Conservation (phyloP, 225 moss, liverwort and hornwort genomes). For the Pseudisothecium myosuroides region DNA sequence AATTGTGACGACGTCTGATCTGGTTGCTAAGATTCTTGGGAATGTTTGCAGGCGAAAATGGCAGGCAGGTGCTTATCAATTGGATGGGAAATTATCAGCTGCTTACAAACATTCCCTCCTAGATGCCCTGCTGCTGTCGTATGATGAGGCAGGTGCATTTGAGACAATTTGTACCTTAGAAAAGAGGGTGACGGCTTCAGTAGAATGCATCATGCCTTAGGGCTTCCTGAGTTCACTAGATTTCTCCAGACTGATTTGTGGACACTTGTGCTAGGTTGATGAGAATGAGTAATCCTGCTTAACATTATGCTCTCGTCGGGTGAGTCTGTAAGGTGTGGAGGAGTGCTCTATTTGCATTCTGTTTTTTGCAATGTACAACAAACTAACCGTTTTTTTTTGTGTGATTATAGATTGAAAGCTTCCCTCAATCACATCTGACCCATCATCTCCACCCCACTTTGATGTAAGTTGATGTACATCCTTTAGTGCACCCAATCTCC, state of each 20-base stretch:
- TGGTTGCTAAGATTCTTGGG: not conserved
- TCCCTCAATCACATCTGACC: constrained; percentile 32
- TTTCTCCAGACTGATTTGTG: not conserved
- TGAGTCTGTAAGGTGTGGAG: not conserved
- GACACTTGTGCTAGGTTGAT: not conserved
- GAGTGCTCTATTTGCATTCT: not conserved
- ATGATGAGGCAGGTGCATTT: constrained; percentile 35
- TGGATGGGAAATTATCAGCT: constrained; percentile 33
- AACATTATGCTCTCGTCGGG: not conserved
- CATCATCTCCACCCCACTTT: constrained; percentile 14
- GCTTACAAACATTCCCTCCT: constrained; percentile 50
- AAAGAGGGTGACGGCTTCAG: not conserved
- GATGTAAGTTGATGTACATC: constrained; percentile 18
- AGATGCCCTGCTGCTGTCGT: constrained; percentile 50
- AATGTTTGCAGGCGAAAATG: constrained; percentile 19
- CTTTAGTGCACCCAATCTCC: not conserved
- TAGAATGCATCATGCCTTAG: not conserved
- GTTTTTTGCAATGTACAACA: not conserved
- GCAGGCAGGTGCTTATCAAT: constrained; percentile 37
- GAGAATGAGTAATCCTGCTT: not conserved
- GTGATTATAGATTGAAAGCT: constrained; percentile 52
- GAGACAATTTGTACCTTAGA: not conserved
- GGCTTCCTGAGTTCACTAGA: not conserved
- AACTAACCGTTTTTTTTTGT: not conserved
- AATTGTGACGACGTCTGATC: not conserved